Evolutionary conservation across 352 stramenopile genomes (phyloP).

Genomic region (Globisporangium nunn): DNA sequence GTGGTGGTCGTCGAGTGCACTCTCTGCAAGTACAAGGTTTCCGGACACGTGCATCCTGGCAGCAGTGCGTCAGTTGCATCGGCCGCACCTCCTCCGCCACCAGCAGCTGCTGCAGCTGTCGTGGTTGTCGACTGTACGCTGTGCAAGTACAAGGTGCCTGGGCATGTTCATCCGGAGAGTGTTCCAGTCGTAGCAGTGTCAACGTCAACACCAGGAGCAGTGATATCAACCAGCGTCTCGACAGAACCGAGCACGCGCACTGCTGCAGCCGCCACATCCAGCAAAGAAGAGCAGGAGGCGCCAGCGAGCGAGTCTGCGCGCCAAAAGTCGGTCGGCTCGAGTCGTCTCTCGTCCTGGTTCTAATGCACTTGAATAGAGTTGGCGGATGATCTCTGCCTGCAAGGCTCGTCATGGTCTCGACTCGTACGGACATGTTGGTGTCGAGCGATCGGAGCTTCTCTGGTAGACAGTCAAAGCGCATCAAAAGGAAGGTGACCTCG

Average conservation of each 20-base stretch:
- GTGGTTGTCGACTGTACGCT: conserved; percentile 8
- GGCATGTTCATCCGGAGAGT: conserved; percentile 34
- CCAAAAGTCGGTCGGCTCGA: background rate
- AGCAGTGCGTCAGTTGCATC: background rate
- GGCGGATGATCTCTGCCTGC: too few relatives aligned
- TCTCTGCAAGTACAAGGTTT: conserved; percentile 17
- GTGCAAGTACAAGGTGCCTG: conserved; percentile 41
- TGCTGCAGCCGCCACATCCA: background rate
- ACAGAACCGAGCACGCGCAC: background rate
- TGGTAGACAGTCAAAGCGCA: too few relatives aligned
- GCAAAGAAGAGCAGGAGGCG: background rate
- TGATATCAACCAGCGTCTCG: background rate
- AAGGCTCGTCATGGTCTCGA: too few relatives aligned
- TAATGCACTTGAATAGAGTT: background rate
- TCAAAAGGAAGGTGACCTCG: too few relatives aligned
- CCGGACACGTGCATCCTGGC: background rate
- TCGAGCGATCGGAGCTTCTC: too few relatives aligned
- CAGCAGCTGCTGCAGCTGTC: background rate
- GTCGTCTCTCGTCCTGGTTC: conserved; percentile 2
- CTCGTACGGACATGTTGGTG: too few relatives aligned
- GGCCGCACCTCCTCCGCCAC: background rate
- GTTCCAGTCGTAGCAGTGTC: background rate
- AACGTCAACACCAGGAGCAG: background rate
- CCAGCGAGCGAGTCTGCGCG: background rate
- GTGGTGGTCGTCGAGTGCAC: conserved; percentile 19